These are phyloP conservation scores for Cochlearia excelsa DNA, from an alignment of 345 rosid species.

Conservation along the genomic window DNA sequence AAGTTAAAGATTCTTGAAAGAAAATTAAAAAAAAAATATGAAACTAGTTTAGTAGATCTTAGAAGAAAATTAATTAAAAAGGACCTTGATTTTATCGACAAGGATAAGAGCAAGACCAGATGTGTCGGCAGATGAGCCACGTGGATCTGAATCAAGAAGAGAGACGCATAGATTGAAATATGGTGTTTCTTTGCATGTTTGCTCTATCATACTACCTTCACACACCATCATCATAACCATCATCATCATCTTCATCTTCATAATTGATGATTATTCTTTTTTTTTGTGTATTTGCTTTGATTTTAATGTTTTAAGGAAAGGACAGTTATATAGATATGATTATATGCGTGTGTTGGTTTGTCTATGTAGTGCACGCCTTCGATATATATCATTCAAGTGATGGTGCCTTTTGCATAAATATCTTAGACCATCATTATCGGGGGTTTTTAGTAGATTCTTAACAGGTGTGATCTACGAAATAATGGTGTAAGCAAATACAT, in stretches of 20 bases:
- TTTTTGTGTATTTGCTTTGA: neutral
- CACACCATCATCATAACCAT: conserved; percentile 11
- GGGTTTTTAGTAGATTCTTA: too few species aligned
- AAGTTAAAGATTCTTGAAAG: neutral
- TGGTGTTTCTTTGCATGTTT: conserved; percentile 44
- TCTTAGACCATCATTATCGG: too few species aligned
- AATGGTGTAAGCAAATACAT: too few species aligned
- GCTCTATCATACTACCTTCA: conserved; percentile 28
- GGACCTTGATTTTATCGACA: conserved; percentile 35
- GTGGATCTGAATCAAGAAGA: conserved; percentile 44
- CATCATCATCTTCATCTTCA: conserved; percentile 1
- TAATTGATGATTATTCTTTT: neutral
- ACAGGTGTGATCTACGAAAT: too few species aligned
- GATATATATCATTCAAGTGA: conserved; percentile 12
- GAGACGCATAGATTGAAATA: conserved; percentile 40
- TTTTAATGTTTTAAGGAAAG: neutral
- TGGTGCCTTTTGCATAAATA: conserved; percentile 1
- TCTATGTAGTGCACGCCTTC: conserved; percentile 11
- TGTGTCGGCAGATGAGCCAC: conserved; percentile 40
- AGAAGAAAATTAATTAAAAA: neutral
- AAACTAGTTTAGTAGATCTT: neutral
- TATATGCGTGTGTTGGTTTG: neutral
- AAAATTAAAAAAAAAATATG: neutral
- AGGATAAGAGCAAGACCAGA: conserved; percentile 41
- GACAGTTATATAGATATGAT: conserved; percentile 3